Evolutionary conservation across 2,329 filamentous ascomycete genomes (phyloP).

Genomic region (Aureobasidium sp.): DNA sequence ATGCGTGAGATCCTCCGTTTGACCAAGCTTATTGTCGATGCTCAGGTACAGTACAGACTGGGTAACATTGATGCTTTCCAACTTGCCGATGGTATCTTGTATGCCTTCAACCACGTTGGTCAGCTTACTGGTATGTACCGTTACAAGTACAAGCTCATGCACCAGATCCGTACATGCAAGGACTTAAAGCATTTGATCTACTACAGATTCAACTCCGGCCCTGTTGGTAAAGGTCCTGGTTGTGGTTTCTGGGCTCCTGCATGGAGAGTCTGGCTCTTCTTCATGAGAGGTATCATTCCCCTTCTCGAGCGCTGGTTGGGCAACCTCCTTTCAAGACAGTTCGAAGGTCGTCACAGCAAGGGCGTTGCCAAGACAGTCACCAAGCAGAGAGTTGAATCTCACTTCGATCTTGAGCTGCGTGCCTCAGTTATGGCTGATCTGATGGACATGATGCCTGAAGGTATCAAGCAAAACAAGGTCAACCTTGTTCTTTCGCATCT

Average conservation of each 20-base stretch:
- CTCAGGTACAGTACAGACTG: constrained; percentile 93
- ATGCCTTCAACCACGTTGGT: constrained; percentile 97
- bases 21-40: constrained; percentile 96
- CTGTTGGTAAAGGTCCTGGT: constrained; percentile 93
- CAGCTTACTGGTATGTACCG: constrained; percentile 99
- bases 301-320: constrained; percentile 95
- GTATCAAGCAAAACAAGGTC: constrained; percentile 99
- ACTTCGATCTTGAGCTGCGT: constrained; percentile 93
- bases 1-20: constrained; percentile 96
- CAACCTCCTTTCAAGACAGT: constrained; percentile 92
- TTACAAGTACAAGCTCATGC: constrained; percentile 99
- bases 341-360: constrained; percentile 97
- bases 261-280: constrained; percentile 98
- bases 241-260: constrained; percentile 99
- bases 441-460: constrained; percentile 99
- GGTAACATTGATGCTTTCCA: constrained; percentile 99
- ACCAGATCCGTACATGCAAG: constrained; percentile 98
- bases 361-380: constrained; percentile 98
- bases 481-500: constrained; percentile 96
- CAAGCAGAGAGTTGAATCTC: constrained; percentile 97
- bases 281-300: constrained; percentile 97
- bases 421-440: constrained; percentile 98
- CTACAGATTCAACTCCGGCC: constrained; percentile 95
- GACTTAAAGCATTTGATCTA: constrained; percentile 99
- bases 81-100: constrained; percentile 95